Percentiles rank a stretch among this genome's conserved stretches.
phyloP scores from a whole-genome alignment of 805 yeast species.

The Candida morakotiae region DNA sequence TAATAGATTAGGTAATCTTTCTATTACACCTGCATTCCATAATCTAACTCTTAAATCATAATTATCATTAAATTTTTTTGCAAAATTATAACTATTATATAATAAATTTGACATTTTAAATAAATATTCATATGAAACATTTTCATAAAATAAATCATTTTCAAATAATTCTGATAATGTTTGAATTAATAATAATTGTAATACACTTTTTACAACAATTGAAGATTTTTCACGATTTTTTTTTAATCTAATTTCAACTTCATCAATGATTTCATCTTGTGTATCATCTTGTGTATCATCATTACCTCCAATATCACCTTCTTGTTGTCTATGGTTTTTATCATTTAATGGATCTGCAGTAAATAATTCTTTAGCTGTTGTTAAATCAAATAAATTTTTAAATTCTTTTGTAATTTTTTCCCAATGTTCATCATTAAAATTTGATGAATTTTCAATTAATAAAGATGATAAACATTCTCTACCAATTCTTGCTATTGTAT shows the following conservation, averaged over 20 bases:
- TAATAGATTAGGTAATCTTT: slow-evolving; percentile 83
- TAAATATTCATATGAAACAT: slow-evolving; percentile 65
- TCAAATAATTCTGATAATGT: slow-evolving; percentile 77
- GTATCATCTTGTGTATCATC: slow-evolving; percentile 8
- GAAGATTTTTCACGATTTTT: slow-evolving; percentile 58
- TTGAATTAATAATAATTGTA: slow-evolving; percentile 87
- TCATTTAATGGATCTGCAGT: slow-evolving; percentile 48
- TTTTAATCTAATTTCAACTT: slow-evolving; percentile 34
- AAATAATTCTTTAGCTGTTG: slow-evolving; percentile 84
- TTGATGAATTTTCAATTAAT: slow-evolving; percentile 66
- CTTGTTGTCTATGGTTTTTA: slow-evolving; percentile 22
- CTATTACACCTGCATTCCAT: slow-evolving; percentile 90
- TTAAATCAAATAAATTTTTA: slow-evolving; percentile 64
- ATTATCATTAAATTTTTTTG: slow-evolving; percentile 84
- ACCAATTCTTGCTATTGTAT: slow-evolving; percentile 93
- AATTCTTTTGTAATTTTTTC: slow-evolving; percentile 60
- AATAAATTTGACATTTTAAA: slow-evolving; percentile 57
- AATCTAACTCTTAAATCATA: slow-evolving; percentile 81
- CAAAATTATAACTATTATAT: slow-evolving; percentile 71
- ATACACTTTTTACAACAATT: slow-evolving; percentile 87
- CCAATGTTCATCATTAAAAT: slow-evolving; percentile 74
- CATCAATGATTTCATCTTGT: slow-evolving; percentile 12
- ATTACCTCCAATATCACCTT: slow-evolving; percentile 21
- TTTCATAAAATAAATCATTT: slow-evolving; percentile 58
- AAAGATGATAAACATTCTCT: slow-evolving; percentile 81